Percentiles rank a stretch among this genome's conserved stretches.
Conservation (phyloP, 139 green algal species). For the Micractinium conductrix region DNA sequence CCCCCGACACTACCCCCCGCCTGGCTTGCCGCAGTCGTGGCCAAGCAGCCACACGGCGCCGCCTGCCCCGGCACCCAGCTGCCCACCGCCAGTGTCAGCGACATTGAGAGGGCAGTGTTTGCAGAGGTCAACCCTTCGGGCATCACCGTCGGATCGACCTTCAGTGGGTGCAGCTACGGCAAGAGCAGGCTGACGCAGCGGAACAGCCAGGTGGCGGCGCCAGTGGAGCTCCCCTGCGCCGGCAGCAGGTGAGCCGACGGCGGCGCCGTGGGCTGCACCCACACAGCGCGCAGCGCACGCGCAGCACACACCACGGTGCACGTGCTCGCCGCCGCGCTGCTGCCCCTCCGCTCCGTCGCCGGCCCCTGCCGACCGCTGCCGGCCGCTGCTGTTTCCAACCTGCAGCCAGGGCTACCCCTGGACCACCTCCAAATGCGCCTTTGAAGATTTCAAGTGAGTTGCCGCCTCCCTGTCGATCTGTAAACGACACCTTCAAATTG, state of each 20-base stretch:
- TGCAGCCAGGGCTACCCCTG: background rate
- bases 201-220: background rate
- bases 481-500: too few relatives aligned
- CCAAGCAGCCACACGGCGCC: background rate
- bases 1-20: too few relatives aligned
- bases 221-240: conserved; percentile 24
- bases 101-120: conserved; percentile 16
- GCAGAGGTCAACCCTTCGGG: background rate
- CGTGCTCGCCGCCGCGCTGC: too few relatives aligned
- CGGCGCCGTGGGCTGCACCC: too few relatives aligned
- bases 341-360: too few relatives aligned
- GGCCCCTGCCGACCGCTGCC: background rate
- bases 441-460: conserved; percentile 4
- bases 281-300: too few relatives aligned
- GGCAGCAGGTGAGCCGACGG: conserved; percentile 4
- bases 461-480: too few relatives aligned
- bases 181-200: conserved; percentile 17
- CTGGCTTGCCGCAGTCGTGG: background rate
- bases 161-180: conserved; percentile 19
- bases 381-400: background rate
- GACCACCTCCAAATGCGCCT: background rate
- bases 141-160: conserved; percentile 13
- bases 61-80: conserved; percentile 1
- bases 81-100: background rate
- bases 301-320: too few relatives aligned